These are phyloP conservation scores for Begonia peltatifolia DNA, from an alignment of 306 rosid genomes.

Conservation along the genomic window DNA sequence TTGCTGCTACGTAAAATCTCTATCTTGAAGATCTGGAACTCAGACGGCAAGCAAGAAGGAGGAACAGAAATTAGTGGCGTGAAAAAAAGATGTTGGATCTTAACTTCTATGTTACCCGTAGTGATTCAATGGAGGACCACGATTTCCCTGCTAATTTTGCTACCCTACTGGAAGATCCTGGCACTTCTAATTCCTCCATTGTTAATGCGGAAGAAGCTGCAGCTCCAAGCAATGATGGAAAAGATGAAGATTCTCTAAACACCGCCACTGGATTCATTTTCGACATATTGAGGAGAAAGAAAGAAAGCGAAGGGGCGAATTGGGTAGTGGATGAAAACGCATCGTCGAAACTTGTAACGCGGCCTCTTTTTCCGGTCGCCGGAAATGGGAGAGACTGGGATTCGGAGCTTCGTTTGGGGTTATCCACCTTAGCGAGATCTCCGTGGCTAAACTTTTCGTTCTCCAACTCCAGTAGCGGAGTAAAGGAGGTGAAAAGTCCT, in stretches of 20 bases:
- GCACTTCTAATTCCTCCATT: conserved; percentile 30
- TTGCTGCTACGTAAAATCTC: too few species aligned
- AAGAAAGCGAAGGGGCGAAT: background rate
- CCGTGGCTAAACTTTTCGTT: conserved; percentile 37
- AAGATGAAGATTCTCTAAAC: conserved; percentile 9
- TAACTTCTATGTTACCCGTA: conserved; percentile 14
- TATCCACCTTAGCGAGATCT: conserved; percentile 15
- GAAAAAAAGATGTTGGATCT: conserved; percentile 30
- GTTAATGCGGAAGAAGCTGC: conserved; percentile 26
- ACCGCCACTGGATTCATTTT: conserved; percentile 21
- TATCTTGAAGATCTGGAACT: too few species aligned
- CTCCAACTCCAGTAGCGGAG: conserved; percentile 14
- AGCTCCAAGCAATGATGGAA: conserved; percentile 1
- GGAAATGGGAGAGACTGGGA: conserved; percentile 13
- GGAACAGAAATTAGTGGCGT: too few species aligned
- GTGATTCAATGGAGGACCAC: conserved; percentile 10
- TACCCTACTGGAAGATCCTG: conserved; percentile 18
- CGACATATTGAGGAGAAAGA: conserved; percentile 24
- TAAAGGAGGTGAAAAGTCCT: conserved; percentile 15
- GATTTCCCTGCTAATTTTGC: conserved; percentile 1
- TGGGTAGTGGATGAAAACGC: background rate
- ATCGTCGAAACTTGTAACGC: conserved; percentile 10
- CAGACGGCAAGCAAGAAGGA: too few species aligned
- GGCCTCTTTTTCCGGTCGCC: conserved; percentile 22
- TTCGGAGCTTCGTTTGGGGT: background rate